Conservation (phyloP, 2,329 filamentous ascomycete genomes). For the Hymenoscyphus fraxineus region DNA sequence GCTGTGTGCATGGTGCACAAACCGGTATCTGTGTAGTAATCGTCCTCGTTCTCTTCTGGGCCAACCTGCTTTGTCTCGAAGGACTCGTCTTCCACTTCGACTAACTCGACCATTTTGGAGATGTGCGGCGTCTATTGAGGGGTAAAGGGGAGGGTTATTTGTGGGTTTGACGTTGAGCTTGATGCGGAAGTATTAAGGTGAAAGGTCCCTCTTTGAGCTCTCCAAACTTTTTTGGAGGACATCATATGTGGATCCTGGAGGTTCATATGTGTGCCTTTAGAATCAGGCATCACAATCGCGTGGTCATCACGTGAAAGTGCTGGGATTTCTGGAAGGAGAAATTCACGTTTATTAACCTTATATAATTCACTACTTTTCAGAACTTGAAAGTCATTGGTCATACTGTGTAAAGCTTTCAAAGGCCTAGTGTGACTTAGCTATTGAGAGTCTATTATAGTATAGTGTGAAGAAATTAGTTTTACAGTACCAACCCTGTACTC, state of each 20-base stretch:
- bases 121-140: not conserved
- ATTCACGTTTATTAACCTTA: too few species aligned
- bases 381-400: too few species aligned
- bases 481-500: too few species aligned
- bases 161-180: not conserved
- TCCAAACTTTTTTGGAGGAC: slow-evolving; percentile 6
- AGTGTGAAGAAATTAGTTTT: too few species aligned
- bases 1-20: slow-evolving; percentile 33
- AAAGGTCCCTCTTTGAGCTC: slow-evolving; percentile 3
- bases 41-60: slow-evolving; percentile 67
- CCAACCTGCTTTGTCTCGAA: slow-evolving; percentile 71
- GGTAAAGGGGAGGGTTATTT: not conserved
- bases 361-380: too few species aligned
- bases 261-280: not conserved
- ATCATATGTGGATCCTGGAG: not conserved
- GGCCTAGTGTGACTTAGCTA: too few species aligned
- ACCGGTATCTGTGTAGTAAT: slow-evolving; percentile 93
- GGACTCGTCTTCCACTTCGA: slow-evolving; percentile 95
- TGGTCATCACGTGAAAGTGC: not conserved
- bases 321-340: too few species aligned
- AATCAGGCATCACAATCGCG: not conserved
- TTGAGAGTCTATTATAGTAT: too few species aligned
- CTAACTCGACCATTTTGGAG: slow-evolving; percentile 84
- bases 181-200: not conserved
- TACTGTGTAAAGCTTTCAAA: too few species aligned